phyloP scores from a whole-genome alignment of 768 basidiomycete genomes.

The Udeniomyces megalosporus region DNA sequence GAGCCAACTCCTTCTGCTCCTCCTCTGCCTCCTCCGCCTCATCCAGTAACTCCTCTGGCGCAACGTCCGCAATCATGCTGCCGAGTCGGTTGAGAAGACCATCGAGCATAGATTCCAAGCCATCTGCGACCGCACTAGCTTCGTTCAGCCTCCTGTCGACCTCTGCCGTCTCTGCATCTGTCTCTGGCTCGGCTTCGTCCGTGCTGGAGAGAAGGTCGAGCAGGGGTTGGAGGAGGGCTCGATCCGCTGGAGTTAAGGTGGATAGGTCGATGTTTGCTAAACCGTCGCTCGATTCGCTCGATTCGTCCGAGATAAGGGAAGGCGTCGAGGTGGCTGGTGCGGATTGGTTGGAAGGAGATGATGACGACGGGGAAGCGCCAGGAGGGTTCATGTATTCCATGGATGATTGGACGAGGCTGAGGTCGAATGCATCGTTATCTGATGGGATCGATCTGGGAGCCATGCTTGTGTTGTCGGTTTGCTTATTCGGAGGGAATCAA shows the following conservation, averaged over 20 bases:
- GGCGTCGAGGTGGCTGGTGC: background rate
- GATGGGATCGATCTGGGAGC: too few relatives aligned
- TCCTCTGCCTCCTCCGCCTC: constrained; percentile 18
- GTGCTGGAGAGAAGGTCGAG: constrained; percentile 5
- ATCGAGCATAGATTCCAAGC: constrained; percentile 8
- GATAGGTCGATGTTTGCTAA: constrained; percentile 12
- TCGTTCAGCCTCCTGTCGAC: constrained; percentile 3
- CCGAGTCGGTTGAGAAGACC: background rate
- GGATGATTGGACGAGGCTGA: constrained; percentile 18
- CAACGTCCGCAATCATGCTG: background rate
- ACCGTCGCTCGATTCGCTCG: background rate
- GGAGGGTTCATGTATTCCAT: constrained; percentile 15
- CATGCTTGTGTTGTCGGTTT: too few relatives aligned
- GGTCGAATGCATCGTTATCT: constrained; percentile 12
- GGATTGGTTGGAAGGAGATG: constrained; percentile 16
- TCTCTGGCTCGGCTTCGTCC: constrained; percentile 19
- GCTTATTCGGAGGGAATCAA: too few relatives aligned
- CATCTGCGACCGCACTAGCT: constrained; percentile 2
- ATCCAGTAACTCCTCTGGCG: background rate
- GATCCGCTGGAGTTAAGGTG: background rate
- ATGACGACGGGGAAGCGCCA: constrained; percentile 3
- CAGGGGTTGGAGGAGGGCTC: constrained; percentile 1
- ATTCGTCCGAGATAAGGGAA: constrained; percentile 2
- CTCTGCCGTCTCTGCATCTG: constrained; percentile 19
- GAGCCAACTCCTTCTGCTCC: background rate